A percentile compares a stretch with the other conserved stretches of the same genome.
Conservation (phyloP, 2,329 filamentous ascomycete species). For the Plenodomus lindquistii region DNA sequence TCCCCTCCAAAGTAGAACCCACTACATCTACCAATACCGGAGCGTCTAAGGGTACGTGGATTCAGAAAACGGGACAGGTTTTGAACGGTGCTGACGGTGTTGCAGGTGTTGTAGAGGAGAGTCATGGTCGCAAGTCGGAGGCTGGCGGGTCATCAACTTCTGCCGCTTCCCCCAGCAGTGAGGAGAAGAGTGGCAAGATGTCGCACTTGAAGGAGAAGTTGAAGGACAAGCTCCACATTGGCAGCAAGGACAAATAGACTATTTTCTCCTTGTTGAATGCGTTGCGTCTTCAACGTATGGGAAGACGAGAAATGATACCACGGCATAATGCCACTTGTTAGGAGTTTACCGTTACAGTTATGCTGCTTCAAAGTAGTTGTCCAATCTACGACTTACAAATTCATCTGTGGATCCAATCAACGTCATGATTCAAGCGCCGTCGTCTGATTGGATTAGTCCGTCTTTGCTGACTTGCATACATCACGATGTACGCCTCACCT, state of each 20-base stretch:
- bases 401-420: constrained; percentile 14
- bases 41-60: constrained; percentile 46
- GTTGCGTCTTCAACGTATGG: background rate
- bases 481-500: constrained; percentile 13
- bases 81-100: constrained; percentile 40
- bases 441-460: constrained; percentile 20
- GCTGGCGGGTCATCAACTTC: constrained; percentile 24
- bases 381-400: background rate
- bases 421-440: constrained; percentile 16
- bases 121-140: constrained; percentile 50
- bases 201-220: constrained; percentile 64
- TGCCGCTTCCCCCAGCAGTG: constrained; percentile 15
- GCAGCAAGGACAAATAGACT: constrained; percentile 37
- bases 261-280: background rate
- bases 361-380: background rate
- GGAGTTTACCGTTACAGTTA: background rate
- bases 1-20: constrained; percentile 53
- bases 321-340: constrained; percentile 2
- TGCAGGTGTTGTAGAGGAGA: constrained; percentile 58
- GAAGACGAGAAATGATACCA: constrained; percentile 30
- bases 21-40: constrained; percentile 72
- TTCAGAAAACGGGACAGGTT: constrained; percentile 12
- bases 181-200: constrained; percentile 49
- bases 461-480: constrained; percentile 8
- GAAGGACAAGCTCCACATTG: constrained; percentile 68